Percentiles rank a stretch among this genome's conserved stretches.
These are phyloP conservation scores for Trebouxia sp. DNA, from an alignment of 139 green algal genomes.

Conservation along the genomic window DNA sequence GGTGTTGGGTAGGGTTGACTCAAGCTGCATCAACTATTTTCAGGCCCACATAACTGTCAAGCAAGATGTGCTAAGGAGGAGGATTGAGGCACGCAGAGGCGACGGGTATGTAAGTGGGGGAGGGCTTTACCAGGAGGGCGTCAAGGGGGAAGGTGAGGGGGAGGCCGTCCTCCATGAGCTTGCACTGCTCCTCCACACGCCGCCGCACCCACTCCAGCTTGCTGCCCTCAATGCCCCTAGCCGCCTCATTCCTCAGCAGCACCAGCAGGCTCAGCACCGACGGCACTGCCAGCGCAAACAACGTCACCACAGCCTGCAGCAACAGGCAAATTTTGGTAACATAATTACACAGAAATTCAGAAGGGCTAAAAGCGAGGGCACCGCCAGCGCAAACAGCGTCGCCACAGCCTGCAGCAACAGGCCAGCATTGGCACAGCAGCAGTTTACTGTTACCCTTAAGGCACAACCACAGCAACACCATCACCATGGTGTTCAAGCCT, in stretches of 20 bases:
- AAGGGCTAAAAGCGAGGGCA: not conserved
- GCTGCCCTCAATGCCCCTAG: not conserved
- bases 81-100: too few relatives aligned
- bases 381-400: conserved; percentile 1
- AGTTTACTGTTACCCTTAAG: too few relatives aligned
- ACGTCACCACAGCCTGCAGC: not conserved
- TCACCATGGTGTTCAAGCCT: too few relatives aligned
- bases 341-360: too few relatives aligned
- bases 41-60: not conserved
- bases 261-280: conserved; percentile 12
- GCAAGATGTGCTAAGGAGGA: too few relatives aligned
- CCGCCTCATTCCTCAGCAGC: conserved; percentile 20
- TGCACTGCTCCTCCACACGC: conserved; percentile 23
- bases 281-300: conserved; percentile 4
- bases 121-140: not conserved
- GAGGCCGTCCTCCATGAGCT: conserved; percentile 12
- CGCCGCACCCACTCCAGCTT: conserved; percentile 15
- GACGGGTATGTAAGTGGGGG: too few relatives aligned
- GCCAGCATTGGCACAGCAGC: not conserved
- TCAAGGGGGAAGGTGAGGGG: conserved; percentile 25
- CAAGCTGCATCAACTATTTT: too few relatives aligned
- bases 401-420: not conserved
- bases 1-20: too few relatives aligned
- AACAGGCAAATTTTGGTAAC: not conserved
- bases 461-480: too few relatives aligned